Percentiles rank a stretch among this genome's conserved stretches.
These are phyloP conservation scores for Aspergillus nidulans DNA, from an alignment of 495 filamentous ascomycete species.

Conservation along the genomic window DNA sequence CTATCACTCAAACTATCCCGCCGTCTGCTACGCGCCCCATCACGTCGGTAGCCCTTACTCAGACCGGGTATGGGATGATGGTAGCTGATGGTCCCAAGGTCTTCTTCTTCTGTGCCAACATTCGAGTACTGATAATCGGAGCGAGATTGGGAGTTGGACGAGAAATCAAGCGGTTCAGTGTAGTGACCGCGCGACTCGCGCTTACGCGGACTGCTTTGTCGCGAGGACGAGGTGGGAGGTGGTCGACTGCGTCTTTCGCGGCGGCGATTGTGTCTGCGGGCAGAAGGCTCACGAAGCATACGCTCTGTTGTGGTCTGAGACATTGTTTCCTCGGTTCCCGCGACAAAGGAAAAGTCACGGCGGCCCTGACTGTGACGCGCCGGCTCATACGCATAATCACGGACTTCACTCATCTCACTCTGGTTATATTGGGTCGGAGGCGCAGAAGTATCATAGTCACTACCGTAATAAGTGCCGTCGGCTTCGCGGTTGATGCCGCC, in stretches of 20 bases:
- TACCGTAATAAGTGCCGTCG: conserved; percentile 69
- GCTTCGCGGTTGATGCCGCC: conserved; percentile 76
- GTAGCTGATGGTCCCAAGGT: conserved; percentile 75
- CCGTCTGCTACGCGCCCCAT: conserved; percentile 35
- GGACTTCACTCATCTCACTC: conserved; percentile 50
- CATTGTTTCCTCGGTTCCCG: conserved; percentile 49
- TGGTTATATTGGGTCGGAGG: conserved; percentile 46
- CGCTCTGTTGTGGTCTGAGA: conserved; percentile 38
- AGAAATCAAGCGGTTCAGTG: conserved; percentile 52
- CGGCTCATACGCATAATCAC: conserved; percentile 41
- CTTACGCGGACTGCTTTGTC: conserved; percentile 37
- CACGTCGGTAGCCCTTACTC: conserved; percentile 47
- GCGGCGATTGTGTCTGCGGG: conserved; percentile 34
- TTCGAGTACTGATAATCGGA: conserved; percentile 47
- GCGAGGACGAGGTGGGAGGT: conserved; percentile 18
- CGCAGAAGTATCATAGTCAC: conserved; percentile 51
- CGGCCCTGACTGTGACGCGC: conserved; percentile 24
- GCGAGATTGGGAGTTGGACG: conserved; percentile 37
- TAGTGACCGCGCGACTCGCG: conserved; percentile 47
- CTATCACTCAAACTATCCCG: conserved; percentile 55
- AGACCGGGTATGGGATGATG: conserved; percentile 74
- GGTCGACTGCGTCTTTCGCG: conserved; percentile 25
- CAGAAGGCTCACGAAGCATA: conserved; percentile 35
- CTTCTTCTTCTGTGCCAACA: conserved; percentile 52
- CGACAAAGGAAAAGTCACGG: conserved; percentile 21